Evolutionary conservation across 2,329 filamentous ascomycete genomes (phyloP), one percentile per base, ranked within the genome.

Genomic region (Bimuria novae-zelandiae): DNA sequence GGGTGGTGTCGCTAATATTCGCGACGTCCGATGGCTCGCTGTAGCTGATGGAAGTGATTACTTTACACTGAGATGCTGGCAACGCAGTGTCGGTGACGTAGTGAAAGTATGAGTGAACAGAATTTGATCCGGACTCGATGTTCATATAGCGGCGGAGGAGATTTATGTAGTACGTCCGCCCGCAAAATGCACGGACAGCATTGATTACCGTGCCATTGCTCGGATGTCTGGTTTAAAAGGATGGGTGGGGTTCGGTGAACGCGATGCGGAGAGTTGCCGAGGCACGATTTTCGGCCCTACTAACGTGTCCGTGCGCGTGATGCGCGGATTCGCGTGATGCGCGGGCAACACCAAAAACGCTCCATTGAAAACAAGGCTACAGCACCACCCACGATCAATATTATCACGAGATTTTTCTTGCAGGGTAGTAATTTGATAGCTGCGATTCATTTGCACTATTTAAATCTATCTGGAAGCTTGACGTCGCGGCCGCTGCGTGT

Each of bases 211-310:
- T 52, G 52, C 41, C 32, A 36, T 25, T 27, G 44, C 37, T 47
- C 3, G 32, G 43, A 19, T 36, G 16, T 21, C 36, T 42, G 16
- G 27, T 33, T 43, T 25, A 35, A 25, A 19, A 37, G 46, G 27
- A 51, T 33, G 25, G 53, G 55, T 55, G 56, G 56, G 49, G 52
- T 58, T 46, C 40, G 56, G 49, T 6, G 52, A 39, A 52, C 21
- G 22, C 29, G 45, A 50, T 48, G 32, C n/a, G 47, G 54, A 51
- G 52, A 54, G 39, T 39, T 59, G 29, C 56, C 56, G 50, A 54
- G 56, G 56, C 30, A 43, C 48, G 25, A 43, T 17, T 22, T 36
- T 35, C 40, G 27, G 39, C 40, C 27, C 32, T 36, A 44, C 10
- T 22, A 29, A n/a, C n/a, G n/a, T n/a, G n/a, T n/a, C n/a, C n/a